Evolutionary conservation across 176 grass and related monocot genomes (phyloP).

Genomic region (Oryza brachyantha): DNA sequence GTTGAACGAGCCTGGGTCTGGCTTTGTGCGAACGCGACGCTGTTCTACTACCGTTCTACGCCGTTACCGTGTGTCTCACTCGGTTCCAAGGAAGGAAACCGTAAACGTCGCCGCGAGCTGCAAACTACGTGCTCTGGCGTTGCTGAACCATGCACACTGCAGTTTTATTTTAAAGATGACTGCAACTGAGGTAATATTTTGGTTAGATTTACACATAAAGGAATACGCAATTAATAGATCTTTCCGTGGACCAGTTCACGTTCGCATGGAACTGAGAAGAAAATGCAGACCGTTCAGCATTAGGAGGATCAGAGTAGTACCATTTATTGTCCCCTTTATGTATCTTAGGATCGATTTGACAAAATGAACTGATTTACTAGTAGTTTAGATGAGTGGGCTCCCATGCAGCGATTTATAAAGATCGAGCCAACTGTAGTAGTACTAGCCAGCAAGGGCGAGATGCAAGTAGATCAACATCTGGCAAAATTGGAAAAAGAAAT

Average conservation of each 20-base stretch:
- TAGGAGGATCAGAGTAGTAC: neutral
- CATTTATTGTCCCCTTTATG: neutral
- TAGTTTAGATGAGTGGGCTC: slow-evolving; percentile 17
- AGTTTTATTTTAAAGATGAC: neutral
- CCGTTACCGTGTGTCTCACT: neutral
- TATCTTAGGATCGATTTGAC: neutral
- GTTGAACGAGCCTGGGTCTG: neutral
- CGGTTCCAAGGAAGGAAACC: neutral
- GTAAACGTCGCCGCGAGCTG: neutral
- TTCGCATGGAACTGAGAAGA: neutral
- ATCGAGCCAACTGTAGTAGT: slow-evolving; percentile 17
- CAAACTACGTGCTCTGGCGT: neutral
- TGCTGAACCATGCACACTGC: neutral
- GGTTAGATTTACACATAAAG: neutral
- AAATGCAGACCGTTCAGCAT: neutral
- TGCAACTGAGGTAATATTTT: neutral
- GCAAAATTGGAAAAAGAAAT: neutral
- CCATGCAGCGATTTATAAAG: neutral
- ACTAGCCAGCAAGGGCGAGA: neutral
- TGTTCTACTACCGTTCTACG: neutral
- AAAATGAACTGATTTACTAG: neutral
- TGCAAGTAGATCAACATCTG: neutral
- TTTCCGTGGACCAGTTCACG: neutral
- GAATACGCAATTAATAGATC: neutral
- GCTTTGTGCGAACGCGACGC: neutral